Base-by-base conservation (phyloP, 306 rosid genomes). In the Cicer bijugum region DNA sequence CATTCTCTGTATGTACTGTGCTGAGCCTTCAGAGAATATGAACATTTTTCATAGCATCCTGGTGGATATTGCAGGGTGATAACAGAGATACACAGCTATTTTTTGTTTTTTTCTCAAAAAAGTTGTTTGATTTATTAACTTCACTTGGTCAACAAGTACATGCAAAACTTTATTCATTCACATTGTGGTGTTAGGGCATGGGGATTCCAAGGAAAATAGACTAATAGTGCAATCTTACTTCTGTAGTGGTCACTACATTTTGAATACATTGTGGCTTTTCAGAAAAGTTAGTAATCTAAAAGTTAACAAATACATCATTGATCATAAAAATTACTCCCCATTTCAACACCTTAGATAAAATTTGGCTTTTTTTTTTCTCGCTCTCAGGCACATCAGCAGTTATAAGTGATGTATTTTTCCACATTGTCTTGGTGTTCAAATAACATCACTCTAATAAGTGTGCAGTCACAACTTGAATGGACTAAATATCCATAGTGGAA, bases 121-220 rank as follows among this genome's bases (percentile, higher is more conserved):
- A 70, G 39, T 43, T 71, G 76, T 59, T 82, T 55, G 72, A 80
- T 71, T 84, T 58, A 77, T 84, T 77, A 53, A 68, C 76, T 68
- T 74, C 78, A 75, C 77, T 82, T 76, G 76, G 78, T 76, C 68
- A 70, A 23, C 63, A 81, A 85, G 84, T 75, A 78, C 80, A 37
- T 19, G 43, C 65, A 74, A 71, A 70, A 76, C 58, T 83, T 47
- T 71, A 66, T 66, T 75, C 65, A 44, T 81, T 5, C 60, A 79
- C 77, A 72, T 43, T 62, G 60, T 68, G 45, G 43, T 47, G 68
- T 19, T 53, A 23, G 63, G n/a, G 72, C 57, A 38, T 12, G 48
- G 45, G 73, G 75, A 80, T 84, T 81, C 80, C 78, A 11, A 70
- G 69, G 67, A 74, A 78, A 75, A 57, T 65, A 64, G 74, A 67